Conservation (phyloP, 2,329 filamentous ascomycete species). For the Coccinonectria pachysandricola region DNA sequence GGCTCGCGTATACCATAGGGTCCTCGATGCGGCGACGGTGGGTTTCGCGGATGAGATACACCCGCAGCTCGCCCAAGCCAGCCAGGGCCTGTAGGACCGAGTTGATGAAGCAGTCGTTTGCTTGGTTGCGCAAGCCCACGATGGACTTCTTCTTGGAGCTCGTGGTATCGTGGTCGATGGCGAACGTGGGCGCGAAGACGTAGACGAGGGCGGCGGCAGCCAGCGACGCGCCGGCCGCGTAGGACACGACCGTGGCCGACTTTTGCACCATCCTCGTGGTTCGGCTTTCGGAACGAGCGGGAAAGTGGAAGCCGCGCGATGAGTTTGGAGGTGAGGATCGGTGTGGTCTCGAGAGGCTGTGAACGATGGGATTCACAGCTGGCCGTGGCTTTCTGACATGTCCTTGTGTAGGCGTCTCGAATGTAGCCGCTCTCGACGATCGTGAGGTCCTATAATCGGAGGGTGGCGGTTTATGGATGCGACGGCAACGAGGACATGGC, state of each 20-base stretch:
- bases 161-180: slow-evolving; percentile 73
- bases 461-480: neutral
- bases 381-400: slow-evolving; percentile 13
- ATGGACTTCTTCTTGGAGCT: slow-evolving; percentile 68
- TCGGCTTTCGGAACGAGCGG: slow-evolving; percentile 16
- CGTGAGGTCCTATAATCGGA: neutral
- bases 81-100: slow-evolving; percentile 89
- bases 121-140: slow-evolving; percentile 79
- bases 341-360: no score
- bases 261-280: slow-evolving; percentile 33
- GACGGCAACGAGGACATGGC: slow-evolving; percentile 10
- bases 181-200: slow-evolving; percentile 95
- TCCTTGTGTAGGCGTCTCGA: slow-evolving; percentile 7
- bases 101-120: slow-evolving; percentile 97
- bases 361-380: slow-evolving; percentile 14
- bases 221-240: slow-evolving; percentile 89
- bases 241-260: slow-evolving; percentile 51
- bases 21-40: slow-evolving; percentile 76
- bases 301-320: no score
- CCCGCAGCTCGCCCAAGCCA: slow-evolving; percentile 75
- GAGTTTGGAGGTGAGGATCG: no score
- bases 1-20: slow-evolving; percentile 58
- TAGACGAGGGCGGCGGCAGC: slow-evolving; percentile 93
- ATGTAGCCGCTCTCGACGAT: slow-evolving; percentile 2
- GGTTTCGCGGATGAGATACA: slow-evolving; percentile 87